phyloP scores from a whole-genome alignment of 768 basidiomycete genomes.

The Phylloporus scabripes region DNA sequence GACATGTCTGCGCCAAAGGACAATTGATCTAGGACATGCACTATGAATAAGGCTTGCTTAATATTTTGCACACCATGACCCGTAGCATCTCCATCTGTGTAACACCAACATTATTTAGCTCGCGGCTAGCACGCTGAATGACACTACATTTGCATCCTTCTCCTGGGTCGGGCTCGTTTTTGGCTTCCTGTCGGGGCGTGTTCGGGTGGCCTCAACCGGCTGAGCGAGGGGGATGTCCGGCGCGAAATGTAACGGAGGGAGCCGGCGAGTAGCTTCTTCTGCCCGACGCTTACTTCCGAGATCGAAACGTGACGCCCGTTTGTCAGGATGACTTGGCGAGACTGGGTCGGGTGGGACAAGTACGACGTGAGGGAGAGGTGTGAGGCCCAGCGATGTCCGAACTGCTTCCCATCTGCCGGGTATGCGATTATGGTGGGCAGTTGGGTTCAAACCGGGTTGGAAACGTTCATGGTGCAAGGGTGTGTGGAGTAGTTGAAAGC shows the following conservation, averaged over 20 bases:
- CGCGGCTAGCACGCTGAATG: neutral
- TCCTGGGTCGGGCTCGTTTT: neutral
- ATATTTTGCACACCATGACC: conserved; percentile 9
- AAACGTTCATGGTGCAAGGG: neutral
- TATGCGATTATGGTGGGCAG: conserved; percentile 5
- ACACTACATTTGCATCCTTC: neutral
- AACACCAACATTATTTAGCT: neutral
- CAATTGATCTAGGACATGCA: conserved; percentile 8
- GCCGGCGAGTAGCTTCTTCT: conserved; percentile 8
- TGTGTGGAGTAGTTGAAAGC: neutral
- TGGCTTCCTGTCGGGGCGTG: neutral
- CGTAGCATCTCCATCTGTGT: conserved; percentile 9
- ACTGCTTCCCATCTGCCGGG: conserved; percentile 32
- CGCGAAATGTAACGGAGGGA: conserved; percentile 21
- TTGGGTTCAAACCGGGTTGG: neutral
- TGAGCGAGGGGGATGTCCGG: neutral
- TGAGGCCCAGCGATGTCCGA: conserved; percentile 28
- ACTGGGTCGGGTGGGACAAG: neutral
- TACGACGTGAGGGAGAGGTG: conserved; percentile 16
- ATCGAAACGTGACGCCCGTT: conserved; percentile 21
- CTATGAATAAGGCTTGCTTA: conserved; percentile 13
- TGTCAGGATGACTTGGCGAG: conserved; percentile 1
- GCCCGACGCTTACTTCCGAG: conserved; percentile 14
- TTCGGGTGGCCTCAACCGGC: neutral
- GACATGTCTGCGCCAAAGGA: conserved; percentile 1